Base-by-base conservation (phyloP, 768 basidiomycete genomes). In the Rubroboletus satanas region DNA sequence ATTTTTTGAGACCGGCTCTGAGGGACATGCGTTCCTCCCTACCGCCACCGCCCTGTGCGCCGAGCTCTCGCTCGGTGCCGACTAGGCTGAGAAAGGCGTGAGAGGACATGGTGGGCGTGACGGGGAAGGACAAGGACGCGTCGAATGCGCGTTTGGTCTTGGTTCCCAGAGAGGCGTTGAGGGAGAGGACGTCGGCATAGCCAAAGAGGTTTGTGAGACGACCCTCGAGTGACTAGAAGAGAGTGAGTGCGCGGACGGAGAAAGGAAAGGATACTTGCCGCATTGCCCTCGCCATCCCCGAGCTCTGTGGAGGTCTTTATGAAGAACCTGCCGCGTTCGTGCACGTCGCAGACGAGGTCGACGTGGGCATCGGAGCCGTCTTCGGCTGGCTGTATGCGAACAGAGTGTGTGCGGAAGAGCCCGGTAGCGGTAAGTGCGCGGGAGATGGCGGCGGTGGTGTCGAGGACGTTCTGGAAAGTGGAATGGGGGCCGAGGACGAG, bases 281-380 rank as follows among this genome's bases (percentile, higher is more conserved):
- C 93, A 52, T 76, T 93, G 11, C 91, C 96, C 70, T 98, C 97
- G 47, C 86, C 88, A 56, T 96, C 93, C 4, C 97, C 96, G 7
- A 98, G 76, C 65, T 98, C 94, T 4, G 95, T 98, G 5, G 90
- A 80, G 3, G 86, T 90, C 59, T 88, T 90, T 7, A 95, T 63
- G 61, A 79, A 92, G 61, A 86, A 83, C 36, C 90, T 75, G 6
- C 90, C 83, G 52, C 81, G 82, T 70, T 98, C 95, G 38, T 80
- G 76, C 4, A 91, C 80, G 55, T 81, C 80, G 71, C 96, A 84
- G 2, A 95, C 79, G 36, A 98, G 68, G 62, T 97, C 92, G 11
- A 95, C 81, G 58, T 90, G 88, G 9, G 78, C 79, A 10, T 72
- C 69, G 45, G 75, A 67, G 1, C 86, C 82, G 7, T 84, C 69